These are phyloP conservation scores for Cladosporium sp. DNA, from an alignment of 2,329 filamentous ascomycete genomes.

Conservation along the genomic window DNA sequence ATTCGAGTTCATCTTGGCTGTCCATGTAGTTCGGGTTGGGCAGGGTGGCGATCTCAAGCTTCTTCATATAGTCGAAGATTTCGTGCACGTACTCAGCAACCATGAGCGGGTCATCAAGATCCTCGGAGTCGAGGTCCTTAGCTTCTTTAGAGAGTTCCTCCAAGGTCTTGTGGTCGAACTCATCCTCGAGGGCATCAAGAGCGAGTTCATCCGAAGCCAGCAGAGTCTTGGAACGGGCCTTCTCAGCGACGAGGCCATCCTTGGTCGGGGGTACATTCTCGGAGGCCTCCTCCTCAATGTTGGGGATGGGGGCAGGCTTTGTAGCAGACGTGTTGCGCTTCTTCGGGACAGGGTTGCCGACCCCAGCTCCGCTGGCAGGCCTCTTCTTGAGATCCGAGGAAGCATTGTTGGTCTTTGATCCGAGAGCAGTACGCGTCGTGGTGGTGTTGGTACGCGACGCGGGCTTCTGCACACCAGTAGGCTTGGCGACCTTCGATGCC, in stretches of 20 bases:
- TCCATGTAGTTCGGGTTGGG: conserved; percentile 94
- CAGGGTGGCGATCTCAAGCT: conserved; percentile 72
- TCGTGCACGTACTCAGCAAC: conserved; percentile 95
- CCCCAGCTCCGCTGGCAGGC: conserved; percentile 64
- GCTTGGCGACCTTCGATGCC: conserved; percentile 70
- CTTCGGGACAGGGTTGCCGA: conserved; percentile 59
- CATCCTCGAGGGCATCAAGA: conserved; percentile 24
- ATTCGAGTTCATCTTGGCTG: conserved; percentile 89
- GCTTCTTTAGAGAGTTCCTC: conserved; percentile 38
- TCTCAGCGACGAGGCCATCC: conserved; percentile 41
- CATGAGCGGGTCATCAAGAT: conserved; percentile 91
- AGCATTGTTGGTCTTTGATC: conserved; percentile 64
- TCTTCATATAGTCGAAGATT: conserved; percentile 91
- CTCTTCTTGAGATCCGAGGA: conserved; percentile 59
- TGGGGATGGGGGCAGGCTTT: conserved; percentile 43
- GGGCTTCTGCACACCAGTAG: conserved; percentile 74
- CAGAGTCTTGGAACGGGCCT: conserved; percentile 32
- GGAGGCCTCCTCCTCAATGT: conserved; percentile 37
- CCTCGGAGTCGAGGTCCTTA: conserved; percentile 73
- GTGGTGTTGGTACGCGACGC: conserved; percentile 36
- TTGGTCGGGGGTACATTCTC: conserved; percentile 65
- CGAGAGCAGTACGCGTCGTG: conserved; percentile 57
- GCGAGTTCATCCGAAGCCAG: conserved; percentile 28
- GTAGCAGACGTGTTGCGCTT: conserved; percentile 55
- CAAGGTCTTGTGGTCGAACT: conserved; percentile 30